Base-by-base conservation (phyloP, 2,329 filamentous ascomycete genomes). In the Coleophoma eucalyptorum region DNA sequence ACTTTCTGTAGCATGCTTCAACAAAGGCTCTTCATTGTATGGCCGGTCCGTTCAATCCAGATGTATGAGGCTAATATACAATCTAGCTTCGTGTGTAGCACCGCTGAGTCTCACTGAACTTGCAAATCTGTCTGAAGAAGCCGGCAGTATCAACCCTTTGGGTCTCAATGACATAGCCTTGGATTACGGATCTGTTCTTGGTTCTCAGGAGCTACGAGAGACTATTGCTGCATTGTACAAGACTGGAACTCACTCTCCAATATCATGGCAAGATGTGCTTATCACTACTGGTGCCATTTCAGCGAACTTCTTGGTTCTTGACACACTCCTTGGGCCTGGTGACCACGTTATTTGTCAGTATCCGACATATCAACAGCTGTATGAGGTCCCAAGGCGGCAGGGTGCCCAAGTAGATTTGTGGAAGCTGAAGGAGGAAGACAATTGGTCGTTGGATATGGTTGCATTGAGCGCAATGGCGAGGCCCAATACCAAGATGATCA, bases 281-380 rank as follows among this genome's bases (percentile, higher is more conserved):
- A 84, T 93, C 52, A 90, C 89, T 0, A 81, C 86, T 31, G 91
- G 91, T 10, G 89, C 89, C 13, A 95, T 95, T 46, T 78, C 82
- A 5, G 90, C 90, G n/a, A 96, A 96, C 64, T 89, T 90, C 59
- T 71, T 94, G 15, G 71, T 84, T 3, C 78, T 94, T 8, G 92
- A 92, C 66, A 76, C 85, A 1, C 73, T 94, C 6, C 65, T 94
- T 2, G 80, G 81, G 0, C 80, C 83, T 0, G 87, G 84, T 1
- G 89, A 96, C 63, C 90, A 96, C 74, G 87, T 93, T 44, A 80
- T 96, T 52, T 94, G 89, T 62, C 87, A 94, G 51, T 89, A 91
- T 64, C 90, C 91, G 12, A 92, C 89, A 1, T 95, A 94, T 62
- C 89, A 94, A 66, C 89, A 94, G 61, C 76, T 96, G 2, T 94